Conservation (phyloP, 1,284 basidiomycete species). For the Vanrija sp. region DNA sequence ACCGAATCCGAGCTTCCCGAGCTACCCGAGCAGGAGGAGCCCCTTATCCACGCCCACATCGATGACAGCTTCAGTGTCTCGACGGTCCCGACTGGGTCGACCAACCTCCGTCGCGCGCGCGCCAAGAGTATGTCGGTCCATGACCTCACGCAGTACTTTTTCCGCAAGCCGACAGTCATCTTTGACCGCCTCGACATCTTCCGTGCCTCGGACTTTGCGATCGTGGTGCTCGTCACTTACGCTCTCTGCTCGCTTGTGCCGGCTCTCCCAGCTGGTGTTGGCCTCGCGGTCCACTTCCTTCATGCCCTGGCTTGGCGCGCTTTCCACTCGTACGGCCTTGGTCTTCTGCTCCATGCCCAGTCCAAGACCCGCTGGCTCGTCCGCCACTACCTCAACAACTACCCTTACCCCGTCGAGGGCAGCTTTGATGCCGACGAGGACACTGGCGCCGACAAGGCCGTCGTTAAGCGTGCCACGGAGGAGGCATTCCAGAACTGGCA, state of each 20-base stretch:
- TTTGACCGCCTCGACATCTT: slow-evolving; percentile 79
- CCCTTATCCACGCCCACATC: slow-evolving; percentile 27
- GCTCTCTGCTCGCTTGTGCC: slow-evolving; percentile 52
- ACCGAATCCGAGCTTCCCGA: slow-evolving; percentile 54
- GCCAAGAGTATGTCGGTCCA: slow-evolving; percentile 62
- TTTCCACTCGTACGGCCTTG: slow-evolving; percentile 86
- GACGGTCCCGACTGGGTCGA: not conserved
- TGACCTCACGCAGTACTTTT: slow-evolving; percentile 85
- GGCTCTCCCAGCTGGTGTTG: slow-evolving; percentile 45
- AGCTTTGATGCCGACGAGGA: slow-evolving; percentile 37
- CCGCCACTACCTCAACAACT: slow-evolving; percentile 87
- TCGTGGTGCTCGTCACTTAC: slow-evolving; percentile 61
- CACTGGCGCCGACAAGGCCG: slow-evolving; percentile 51
- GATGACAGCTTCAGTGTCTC: slow-evolving; percentile 4
- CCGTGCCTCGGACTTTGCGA: slow-evolving; percentile 64
- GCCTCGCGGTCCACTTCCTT: slow-evolving; percentile 64
- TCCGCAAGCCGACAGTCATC: slow-evolving; percentile 80
- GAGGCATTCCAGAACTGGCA: slow-evolving; percentile 98
- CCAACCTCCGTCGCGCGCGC: slow-evolving; percentile 9
- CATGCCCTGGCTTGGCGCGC: slow-evolving; percentile 84
- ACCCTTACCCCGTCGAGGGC: slow-evolving; percentile 62
- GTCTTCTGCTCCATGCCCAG: slow-evolving; percentile 76
- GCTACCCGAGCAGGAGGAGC: slow-evolving; percentile 21
- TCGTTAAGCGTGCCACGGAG: slow-evolving; percentile 66
- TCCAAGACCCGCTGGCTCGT: slow-evolving; percentile 84